Evolutionary conservation across 768 basidiomycete genomes (phyloP), one percentile per base, ranked within the genome.

Genomic region (Stropharia rugosoannulata): DNA sequence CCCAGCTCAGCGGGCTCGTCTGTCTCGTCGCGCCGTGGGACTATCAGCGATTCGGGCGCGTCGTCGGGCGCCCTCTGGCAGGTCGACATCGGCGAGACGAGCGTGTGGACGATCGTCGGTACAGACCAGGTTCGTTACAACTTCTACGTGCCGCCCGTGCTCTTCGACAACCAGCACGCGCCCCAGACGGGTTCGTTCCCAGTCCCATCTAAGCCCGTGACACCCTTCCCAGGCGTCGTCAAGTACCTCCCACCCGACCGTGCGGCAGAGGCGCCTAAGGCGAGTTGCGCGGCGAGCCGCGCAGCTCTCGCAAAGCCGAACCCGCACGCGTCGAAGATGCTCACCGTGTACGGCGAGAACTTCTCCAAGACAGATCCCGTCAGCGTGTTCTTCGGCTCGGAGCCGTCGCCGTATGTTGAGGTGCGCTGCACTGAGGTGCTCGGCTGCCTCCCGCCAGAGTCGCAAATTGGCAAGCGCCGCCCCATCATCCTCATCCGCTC

Each of bases 111-210:
- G 3, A 92, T 95, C 61, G 91, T 94, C 58, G 92, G 93, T 62
- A 93, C 90, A 87, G 93, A 95, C 66, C 90, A 94, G 82, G 83
- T 93, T 51, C 87, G 93, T 58, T 94, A 95, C 74, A 93, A 95
- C 71, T 95, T 95, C 72, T 95, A 93, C 66, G 87, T 95, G 11
- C 93, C 93, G 32, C 90, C 90, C 1, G 81, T 87, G 22, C 76
- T 94, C 42, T 91, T 89, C 67, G 90, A 93, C 74, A 85, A 85
- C 62, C 89, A 88, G 68, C 85, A 84, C 59, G 80, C 83, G n/a
- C 76, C 84, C 16, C 84, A 83, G 64, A 84, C 79, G 7, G 80
- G 84, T 5, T 86, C 89, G 18, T 92, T 87, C 79, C 88, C 89
- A 32, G 82, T 89, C 54, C 89, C 90, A 15, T 83, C 85, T 35